Evolutionary conservation across 306 rosid species (phyloP).

Genomic region (Echinosophora koreensis): DNA sequence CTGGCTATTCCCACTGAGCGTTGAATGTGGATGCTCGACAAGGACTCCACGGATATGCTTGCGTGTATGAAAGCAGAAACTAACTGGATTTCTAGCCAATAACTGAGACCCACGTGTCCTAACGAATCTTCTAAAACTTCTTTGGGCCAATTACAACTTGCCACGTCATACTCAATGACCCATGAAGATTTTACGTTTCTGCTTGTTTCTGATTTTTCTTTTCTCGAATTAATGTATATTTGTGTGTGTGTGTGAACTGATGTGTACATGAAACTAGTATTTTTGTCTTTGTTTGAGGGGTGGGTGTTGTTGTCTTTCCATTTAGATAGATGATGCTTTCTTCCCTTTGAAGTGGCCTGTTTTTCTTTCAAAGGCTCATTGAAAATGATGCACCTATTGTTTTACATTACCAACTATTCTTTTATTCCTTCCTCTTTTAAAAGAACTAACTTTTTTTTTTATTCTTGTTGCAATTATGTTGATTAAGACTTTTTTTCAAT

Average conservation of each 20-base stretch:
- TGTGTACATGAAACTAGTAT: constrained; percentile 7
- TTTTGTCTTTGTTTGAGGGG: constrained; percentile 34
- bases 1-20: neutral
- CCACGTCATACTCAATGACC: neutral
- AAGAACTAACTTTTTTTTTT: neutral
- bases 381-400: neutral
- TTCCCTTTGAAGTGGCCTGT: neutral
- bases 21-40: neutral
- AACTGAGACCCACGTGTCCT: neutral
- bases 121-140: neutral
- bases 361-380: neutral
- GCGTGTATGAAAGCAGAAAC: constrained; percentile 8
- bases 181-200: neutral
- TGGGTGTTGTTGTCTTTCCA: neutral
- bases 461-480: neutral
- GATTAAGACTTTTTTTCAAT: neutral
- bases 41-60: constrained; percentile 4
- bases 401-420: neutral
- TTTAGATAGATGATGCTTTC: neutral
- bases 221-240: neutral
- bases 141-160: neutral
- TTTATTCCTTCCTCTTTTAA: neutral
- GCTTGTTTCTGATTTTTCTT: neutral
- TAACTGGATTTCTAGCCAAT: constrained; percentile 10
- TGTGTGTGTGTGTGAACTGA: neutral